Conservation (phyloP, 192 early-diverging fungal species). For the Gigaspora rosea region DNA sequence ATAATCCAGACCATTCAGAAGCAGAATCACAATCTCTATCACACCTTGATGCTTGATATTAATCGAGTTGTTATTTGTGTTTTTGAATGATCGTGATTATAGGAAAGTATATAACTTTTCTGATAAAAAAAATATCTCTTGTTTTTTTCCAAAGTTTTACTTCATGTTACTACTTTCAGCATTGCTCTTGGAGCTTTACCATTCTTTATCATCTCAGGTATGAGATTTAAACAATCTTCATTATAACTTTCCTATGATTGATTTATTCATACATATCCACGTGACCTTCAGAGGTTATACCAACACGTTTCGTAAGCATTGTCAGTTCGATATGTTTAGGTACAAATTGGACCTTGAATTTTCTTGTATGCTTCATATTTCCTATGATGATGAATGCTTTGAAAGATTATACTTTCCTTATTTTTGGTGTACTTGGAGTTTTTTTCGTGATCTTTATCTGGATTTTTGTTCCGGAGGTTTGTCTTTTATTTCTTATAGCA, state of each 20-base stretch:
- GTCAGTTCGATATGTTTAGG: conserved; percentile 71
- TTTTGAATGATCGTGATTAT: background rate
- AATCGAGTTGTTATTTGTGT: background rate
- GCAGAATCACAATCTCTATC: too few species aligned
- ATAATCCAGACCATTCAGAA: background rate
- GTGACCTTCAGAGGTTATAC: conserved; percentile 58
- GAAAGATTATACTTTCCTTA: background rate
- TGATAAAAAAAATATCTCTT: background rate
- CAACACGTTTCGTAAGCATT: conserved; percentile 71
- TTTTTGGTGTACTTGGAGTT: background rate
- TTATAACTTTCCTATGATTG: background rate
- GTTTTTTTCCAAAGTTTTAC: conserved; percentile 51
- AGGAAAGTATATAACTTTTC: background rate
- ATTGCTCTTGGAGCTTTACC: conserved; percentile 82
- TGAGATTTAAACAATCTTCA: background rate
- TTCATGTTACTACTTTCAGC: conserved; percentile 78
- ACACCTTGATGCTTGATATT: too few species aligned
- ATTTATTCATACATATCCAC: conserved; percentile 68
- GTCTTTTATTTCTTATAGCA: too few species aligned
- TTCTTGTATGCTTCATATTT: conserved; percentile 49
- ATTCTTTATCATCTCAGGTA: background rate
- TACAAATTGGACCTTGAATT: conserved; percentile 69
- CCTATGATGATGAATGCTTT: conserved; percentile 36
- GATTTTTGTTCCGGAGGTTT: too few species aligned
- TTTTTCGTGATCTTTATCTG: too few species aligned